phyloP scores from a whole-genome alignment of 2,329 filamentous ascomycete species.

The Neospermospora avenae region DNA sequence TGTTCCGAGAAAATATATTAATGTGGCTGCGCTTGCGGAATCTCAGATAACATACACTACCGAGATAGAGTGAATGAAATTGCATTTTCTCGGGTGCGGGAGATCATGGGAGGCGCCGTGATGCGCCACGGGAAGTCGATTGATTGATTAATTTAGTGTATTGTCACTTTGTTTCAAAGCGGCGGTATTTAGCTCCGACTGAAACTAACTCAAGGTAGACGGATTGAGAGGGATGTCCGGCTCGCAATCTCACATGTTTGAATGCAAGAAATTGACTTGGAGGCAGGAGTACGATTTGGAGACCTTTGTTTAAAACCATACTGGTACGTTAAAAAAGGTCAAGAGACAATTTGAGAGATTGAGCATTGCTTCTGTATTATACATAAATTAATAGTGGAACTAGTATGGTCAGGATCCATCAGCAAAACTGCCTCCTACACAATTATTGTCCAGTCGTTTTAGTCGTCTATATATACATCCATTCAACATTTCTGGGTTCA shows the following conservation, averaged over 20 bases:
- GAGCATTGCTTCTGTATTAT: neutral
- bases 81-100: neutral
- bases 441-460: neutral
- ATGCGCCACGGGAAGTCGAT: neutral
- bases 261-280: no score
- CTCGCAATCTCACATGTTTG: no score
- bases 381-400: neutral
- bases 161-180: neutral
- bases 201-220: no score
- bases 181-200: no score
- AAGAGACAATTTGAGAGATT: neutral
- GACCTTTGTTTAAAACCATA: no score
- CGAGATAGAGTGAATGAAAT: neutral
- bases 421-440: no score
- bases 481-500: neutral
- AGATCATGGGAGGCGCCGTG: slow-evolving; percentile 1
- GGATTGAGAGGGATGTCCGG: no score
- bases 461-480: neutral
- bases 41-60: neutral
- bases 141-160: neutral
- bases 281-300: no score
- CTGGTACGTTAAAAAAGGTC: neutral
- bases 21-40: slow-evolving; percentile 1
- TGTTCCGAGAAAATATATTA: neutral
- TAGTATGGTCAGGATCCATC: neutral